Evolutionary conservation across 495 filamentous ascomycete genomes (phyloP).

Genomic region (Penicillium parvum): DNA sequence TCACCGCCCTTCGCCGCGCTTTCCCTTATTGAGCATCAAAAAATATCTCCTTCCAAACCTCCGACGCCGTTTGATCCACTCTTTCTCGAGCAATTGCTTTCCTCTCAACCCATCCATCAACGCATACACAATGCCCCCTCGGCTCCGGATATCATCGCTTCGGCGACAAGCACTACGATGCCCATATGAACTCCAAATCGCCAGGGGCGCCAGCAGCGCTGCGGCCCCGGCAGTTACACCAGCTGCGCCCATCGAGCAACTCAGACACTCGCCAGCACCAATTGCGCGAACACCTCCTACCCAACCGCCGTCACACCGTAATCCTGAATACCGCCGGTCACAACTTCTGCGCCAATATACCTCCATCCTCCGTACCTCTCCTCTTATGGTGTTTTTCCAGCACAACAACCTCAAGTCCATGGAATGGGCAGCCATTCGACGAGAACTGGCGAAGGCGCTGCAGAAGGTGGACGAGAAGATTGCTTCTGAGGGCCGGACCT

Average conservation of each 20-base stretch:
- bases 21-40: slow-evolving; percentile 18
- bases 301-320: slow-evolving; percentile 85
- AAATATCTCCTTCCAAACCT: slow-evolving; percentile 25
- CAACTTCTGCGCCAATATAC: slow-evolving; percentile 93
- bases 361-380: slow-evolving; percentile 82
- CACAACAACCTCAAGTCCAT: slow-evolving; percentile 88
- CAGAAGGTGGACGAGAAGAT: slow-evolving; percentile 59
- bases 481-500: slow-evolving; percentile 40
- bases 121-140: slow-evolving; percentile 42
- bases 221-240: slow-evolving; percentile 47
- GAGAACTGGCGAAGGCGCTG: slow-evolving; percentile 71
- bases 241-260: slow-evolving; percentile 46
- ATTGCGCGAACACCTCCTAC: slow-evolving; percentile 58
- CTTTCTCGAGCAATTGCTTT: slow-evolving; percentile 11
- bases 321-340: slow-evolving; percentile 83
- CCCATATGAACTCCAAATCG: slow-evolving; percentile 32
- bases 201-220: slow-evolving; percentile 32
- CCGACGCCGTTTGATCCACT: slow-evolving; percentile 19
- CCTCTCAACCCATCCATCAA: background rate
- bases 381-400: slow-evolving; percentile 89
- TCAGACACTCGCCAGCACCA: slow-evolving; percentile 49
- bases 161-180: slow-evolving; percentile 32
- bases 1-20: slow-evolving; percentile 12
- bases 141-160: slow-evolving; percentile 37
- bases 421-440: slow-evolving; percentile 83